Conservation (phyloP, 75 land plant genomes). For the Cryptomeria japonica region DNA sequence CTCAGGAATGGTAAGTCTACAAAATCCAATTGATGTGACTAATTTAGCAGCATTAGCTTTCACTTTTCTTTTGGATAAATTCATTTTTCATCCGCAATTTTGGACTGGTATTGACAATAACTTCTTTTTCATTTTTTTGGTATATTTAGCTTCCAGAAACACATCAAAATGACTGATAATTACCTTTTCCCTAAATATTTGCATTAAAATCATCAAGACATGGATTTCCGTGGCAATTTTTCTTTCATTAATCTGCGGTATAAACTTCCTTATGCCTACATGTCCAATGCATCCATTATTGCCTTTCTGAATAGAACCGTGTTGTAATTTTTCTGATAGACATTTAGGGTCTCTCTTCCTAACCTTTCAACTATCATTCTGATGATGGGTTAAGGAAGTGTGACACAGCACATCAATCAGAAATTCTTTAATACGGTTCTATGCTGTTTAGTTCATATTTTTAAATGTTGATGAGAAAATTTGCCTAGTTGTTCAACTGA, state of each 20-base stretch:
- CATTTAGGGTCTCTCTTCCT: neutral
- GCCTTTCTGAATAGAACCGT: neutral
- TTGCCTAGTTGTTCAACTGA: neutral
- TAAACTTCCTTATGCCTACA: neutral
- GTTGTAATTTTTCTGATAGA: neutral
- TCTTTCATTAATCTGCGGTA: neutral
- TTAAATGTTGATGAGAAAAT: no score
- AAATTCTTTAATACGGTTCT: neutral
- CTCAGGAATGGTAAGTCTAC: slow-evolving; percentile 54
- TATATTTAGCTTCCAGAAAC: neutral
- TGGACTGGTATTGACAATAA: neutral
- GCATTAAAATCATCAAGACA: neutral
- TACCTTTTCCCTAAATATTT: no score
- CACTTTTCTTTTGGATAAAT: neutral
- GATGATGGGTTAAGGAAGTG: neutral
- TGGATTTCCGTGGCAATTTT: neutral
- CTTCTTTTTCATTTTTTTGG: neutral
- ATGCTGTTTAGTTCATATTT: no score
- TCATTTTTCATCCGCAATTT: neutral
- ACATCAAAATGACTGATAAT: neutral
- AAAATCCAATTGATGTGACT: neutral
- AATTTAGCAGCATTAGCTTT: neutral
- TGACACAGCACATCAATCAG: neutral
- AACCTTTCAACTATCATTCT: neutral
- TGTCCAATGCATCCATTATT: neutral